Percentiles rank a stretch among this genome's conserved stretches.
These are phyloP conservation scores for Arxiozyma telluris DNA, from an alignment of 1,139 yeast species.

Conservation along the genomic window DNA sequence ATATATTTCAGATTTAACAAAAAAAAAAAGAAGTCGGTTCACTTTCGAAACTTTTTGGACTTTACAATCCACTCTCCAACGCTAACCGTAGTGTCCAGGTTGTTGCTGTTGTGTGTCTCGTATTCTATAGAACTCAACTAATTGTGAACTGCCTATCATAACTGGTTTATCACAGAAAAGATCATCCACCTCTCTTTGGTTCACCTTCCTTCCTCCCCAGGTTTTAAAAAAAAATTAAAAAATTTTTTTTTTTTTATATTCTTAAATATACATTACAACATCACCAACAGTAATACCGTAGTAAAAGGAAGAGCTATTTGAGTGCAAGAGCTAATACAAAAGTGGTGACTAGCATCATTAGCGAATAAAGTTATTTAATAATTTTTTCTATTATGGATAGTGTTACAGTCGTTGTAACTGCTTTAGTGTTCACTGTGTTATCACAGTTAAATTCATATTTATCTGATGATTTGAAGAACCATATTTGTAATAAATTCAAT, in stretches of 20 bases:
- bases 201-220: too few relatives aligned
- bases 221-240: too few relatives aligned
- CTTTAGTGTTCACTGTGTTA: slow-evolving; percentile 23
- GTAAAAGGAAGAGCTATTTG: background rate
- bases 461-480: slow-evolving; percentile 23
- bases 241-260: too few relatives aligned
- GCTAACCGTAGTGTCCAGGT: background rate
- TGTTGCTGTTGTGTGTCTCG: background rate
- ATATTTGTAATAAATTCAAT: slow-evolving; percentile 13
- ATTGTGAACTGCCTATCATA: background rate
- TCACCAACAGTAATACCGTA: background rate
- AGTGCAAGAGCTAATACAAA: background rate
- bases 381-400: background rate
- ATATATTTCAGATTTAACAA: too few relatives aligned
- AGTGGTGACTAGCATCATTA: too few relatives aligned
- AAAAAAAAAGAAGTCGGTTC: background rate
- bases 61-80: background rate
- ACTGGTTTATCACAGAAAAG: background rate
- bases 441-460: slow-evolving; percentile 11
- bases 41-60: background rate
- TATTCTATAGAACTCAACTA: background rate
- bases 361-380: too few relatives aligned
- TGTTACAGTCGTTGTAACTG: slow-evolving; percentile 15
- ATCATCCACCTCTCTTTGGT: too few relatives aligned
- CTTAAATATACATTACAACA: background rate